Evolutionary conservation across 2,329 filamentous ascomycete genomes (phyloP).

Genomic region (Aspergillus japonicus): DNA sequence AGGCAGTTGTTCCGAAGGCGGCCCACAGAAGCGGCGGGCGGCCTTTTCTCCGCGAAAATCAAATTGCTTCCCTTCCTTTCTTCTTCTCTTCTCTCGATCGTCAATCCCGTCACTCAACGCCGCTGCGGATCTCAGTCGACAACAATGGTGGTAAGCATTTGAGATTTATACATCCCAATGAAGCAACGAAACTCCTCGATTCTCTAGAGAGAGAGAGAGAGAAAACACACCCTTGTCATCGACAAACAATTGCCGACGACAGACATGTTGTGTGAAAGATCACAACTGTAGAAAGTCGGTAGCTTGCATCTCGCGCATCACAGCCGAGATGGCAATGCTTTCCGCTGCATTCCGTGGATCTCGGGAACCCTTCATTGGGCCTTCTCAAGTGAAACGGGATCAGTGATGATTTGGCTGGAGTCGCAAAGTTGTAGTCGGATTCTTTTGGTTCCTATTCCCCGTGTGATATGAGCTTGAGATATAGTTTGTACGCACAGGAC

Average conservation of each 20-base stretch:
- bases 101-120: constrained; percentile 49
- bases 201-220: constrained; percentile 1
- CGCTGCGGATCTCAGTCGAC: constrained; percentile 52
- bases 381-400: constrained; percentile 19
- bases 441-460: background rate
- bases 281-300: constrained; percentile 16
- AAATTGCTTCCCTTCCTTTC: constrained; percentile 14
- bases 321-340: constrained; percentile 27
- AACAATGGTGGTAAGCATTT: constrained; percentile 60
- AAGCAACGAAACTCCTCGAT: background rate
- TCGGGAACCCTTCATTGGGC: constrained; percentile 31
- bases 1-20: constrained; percentile 27
- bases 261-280: constrained; percentile 36
- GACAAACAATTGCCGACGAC: constrained; percentile 35
- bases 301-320: constrained; percentile 23
- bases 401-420: constrained; percentile 57
- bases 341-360: constrained; percentile 35
- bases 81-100: constrained; percentile 33
- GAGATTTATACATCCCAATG: constrained; percentile 42
- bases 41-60: constrained; percentile 23
- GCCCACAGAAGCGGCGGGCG: constrained; percentile 32
- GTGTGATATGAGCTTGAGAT: background rate
- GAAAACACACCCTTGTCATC: constrained; percentile 15
- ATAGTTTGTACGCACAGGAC: background rate
- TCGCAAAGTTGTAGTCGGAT: constrained; percentile 48